phyloP scores from a whole-genome alignment of 441 rosid species.

The Isatis lusitanica region DNA sequence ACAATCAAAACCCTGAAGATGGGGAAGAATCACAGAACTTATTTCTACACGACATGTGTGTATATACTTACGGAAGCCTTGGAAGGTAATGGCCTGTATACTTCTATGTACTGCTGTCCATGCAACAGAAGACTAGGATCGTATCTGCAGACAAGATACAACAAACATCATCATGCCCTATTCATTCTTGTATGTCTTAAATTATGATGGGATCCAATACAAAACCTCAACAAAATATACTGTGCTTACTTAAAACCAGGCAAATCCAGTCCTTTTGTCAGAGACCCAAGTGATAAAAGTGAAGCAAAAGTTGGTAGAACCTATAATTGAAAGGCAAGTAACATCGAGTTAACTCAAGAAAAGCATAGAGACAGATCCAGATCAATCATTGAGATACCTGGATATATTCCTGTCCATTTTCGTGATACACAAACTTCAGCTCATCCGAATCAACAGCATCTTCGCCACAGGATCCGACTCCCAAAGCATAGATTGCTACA shows the following conservation, averaged over 20 bases:
- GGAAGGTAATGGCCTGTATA: conserved; percentile 77
- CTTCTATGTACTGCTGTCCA: conserved; percentile 86
- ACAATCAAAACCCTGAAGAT: background rate
- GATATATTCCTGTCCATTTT: conserved; percentile 62
- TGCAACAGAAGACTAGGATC: conserved; percentile 84
- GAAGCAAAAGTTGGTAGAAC: conserved; percentile 92
- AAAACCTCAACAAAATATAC: background rate
- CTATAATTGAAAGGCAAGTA: conserved; percentile 36
- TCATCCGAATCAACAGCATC: conserved; percentile 77
- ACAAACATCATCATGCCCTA: background rate
- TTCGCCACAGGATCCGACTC: conserved; percentile 80
- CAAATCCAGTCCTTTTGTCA: conserved; percentile 36
- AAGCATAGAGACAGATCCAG: background rate
- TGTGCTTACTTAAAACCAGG: conserved; percentile 73
- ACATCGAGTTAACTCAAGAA: background rate
- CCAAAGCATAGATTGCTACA: conserved; percentile 77
- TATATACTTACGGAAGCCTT: conserved; percentile 58
- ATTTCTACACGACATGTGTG: background rate
- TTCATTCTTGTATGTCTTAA: background rate
- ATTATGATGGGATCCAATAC: background rate
- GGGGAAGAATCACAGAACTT: background rate
- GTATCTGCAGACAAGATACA: conserved; percentile 45
- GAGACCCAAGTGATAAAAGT: conserved; percentile 43
- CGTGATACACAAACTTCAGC: conserved; percentile 79
- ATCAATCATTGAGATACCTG: conserved; percentile 47